A percentile compares a stretch with the other conserved stretches of the same genome.
phyloP scores from a whole-genome alignment of 495 filamentous ascomycete genomes.

The Penicillium pulvis region DNA sequence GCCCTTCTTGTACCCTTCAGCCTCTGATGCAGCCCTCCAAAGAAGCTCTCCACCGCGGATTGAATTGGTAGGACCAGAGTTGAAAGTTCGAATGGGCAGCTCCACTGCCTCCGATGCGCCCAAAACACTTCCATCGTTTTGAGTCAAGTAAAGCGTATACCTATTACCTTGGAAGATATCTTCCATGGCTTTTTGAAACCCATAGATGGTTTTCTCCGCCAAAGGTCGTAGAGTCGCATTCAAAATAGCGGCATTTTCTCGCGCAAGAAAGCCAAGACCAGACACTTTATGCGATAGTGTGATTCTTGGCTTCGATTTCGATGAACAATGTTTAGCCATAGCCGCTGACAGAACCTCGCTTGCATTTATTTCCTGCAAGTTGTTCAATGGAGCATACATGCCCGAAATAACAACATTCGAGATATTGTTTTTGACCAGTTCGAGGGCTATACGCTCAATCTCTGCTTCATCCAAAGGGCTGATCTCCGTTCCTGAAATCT shows the following conservation, averaged over 20 bases:
- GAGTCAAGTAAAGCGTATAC: slow-evolving; percentile 53
- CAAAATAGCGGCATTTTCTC: slow-evolving; percentile 57
- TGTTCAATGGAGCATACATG: slow-evolving; percentile 59
- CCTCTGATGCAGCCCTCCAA: slow-evolving; percentile 26
- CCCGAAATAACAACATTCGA: slow-evolving; percentile 56
- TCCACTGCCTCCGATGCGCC: slow-evolving; percentile 41
- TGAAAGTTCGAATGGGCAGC: slow-evolving; percentile 53
- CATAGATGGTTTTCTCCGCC: slow-evolving; percentile 45
- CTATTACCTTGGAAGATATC: slow-evolving; percentile 26
- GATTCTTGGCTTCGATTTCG: slow-evolving; percentile 13
- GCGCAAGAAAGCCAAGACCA: slow-evolving; percentile 49
- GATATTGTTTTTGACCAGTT: slow-evolving; percentile 26
- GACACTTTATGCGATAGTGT: slow-evolving; percentile 46
- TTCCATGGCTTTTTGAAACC: slow-evolving; percentile 45
- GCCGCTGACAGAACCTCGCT: slow-evolving; percentile 10
- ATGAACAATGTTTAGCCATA: background rate
- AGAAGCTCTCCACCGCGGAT: slow-evolving; percentile 53
- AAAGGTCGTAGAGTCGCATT: slow-evolving; percentile 50
- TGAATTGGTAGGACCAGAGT: slow-evolving; percentile 55
- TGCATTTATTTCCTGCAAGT: slow-evolving; percentile 17
- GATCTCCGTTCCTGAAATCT: slow-evolving; percentile 27
- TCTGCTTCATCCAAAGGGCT: slow-evolving; percentile 21
- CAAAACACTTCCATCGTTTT: slow-evolving; percentile 55
- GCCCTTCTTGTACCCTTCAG: slow-evolving; percentile 25
- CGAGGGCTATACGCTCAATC: slow-evolving; percentile 9